phyloP scores from a whole-genome alignment of 768 basidiomycete species.

The Xerocomus potaroensis region DNA sequence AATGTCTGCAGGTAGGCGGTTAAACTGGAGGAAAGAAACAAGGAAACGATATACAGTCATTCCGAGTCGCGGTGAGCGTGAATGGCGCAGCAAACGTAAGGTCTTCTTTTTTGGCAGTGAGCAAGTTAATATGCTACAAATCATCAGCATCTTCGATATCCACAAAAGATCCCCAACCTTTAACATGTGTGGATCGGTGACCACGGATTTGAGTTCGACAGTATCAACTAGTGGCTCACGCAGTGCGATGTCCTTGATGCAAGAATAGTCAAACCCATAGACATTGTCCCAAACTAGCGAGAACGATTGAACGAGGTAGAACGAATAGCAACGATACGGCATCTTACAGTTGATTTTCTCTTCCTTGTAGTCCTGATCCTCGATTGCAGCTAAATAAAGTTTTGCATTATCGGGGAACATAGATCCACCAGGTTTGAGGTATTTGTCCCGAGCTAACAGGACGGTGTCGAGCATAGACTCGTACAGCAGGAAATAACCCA shows the following conservation, averaged over 20 bases:
- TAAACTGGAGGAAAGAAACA: slow-evolving; percentile 1
- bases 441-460: slow-evolving; percentile 92
- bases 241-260: slow-evolving; percentile 98
- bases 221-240: slow-evolving; percentile 97
- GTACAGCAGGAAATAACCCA: slow-evolving; percentile 99
- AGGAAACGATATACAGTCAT: slow-evolving; percentile 66
- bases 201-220: slow-evolving; percentile 95
- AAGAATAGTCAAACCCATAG: slow-evolving; percentile 98
- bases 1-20: slow-evolving; percentile 51
- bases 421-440: slow-evolving; percentile 84
- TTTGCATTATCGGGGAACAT: slow-evolving; percentile 96
- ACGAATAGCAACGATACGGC: background rate
- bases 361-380: slow-evolving; percentile 99
- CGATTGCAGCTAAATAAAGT: slow-evolving; percentile 93
- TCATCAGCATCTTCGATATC: slow-evolving; percentile 4
- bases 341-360: slow-evolving; percentile 94
- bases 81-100: slow-evolving; percentile 83
- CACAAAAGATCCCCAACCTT: slow-evolving; percentile 50
- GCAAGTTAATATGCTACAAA: slow-evolving; percentile 79
- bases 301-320: slow-evolving; percentile 3
- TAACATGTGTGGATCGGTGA: slow-evolving; percentile 86
- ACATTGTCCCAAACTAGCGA: slow-evolving; percentile 95
- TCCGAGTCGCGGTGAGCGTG: slow-evolving; percentile 73
- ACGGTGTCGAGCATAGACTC: slow-evolving; percentile 99
- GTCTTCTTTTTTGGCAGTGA: slow-evolving; percentile 93